Conservation (phyloP, 2,329 filamentous ascomycete species). For the Aspergillus ustus region DNA sequence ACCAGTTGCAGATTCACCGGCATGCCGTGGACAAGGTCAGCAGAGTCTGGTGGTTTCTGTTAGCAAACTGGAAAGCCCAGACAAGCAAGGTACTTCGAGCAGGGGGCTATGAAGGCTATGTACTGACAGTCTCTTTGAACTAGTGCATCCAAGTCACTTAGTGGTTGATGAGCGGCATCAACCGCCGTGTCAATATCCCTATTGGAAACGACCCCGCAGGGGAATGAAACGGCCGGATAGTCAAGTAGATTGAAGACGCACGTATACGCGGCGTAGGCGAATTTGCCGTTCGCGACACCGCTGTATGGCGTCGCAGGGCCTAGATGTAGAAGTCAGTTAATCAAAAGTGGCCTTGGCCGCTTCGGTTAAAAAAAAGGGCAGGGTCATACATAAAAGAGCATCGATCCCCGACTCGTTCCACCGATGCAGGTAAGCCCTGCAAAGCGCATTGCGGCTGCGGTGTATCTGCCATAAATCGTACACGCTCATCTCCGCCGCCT, state of each 20-base stretch:
- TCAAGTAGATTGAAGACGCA: constrained; percentile 28
- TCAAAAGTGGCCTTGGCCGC: too few species aligned
- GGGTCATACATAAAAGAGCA: constrained; percentile 25
- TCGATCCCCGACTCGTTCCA: constrained; percentile 23
- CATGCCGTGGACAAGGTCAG: constrained; percentile 23
- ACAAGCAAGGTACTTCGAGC: not conserved
- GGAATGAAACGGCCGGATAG: constrained; percentile 27
- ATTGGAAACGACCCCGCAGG: constrained; percentile 24
- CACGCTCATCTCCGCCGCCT: constrained; percentile 50
- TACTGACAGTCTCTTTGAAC: constrained; percentile 21
- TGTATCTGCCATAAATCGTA: constrained; percentile 57
- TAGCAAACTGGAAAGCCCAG: too few species aligned
- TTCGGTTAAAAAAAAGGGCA: not conserved
- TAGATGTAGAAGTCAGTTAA: not conserved
- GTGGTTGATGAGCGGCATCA: constrained; percentile 1
- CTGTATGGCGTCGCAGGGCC: constrained; percentile 27
- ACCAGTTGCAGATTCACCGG: constrained; percentile 39
- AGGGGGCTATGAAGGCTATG: too few species aligned
- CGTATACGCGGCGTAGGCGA: constrained; percentile 25
- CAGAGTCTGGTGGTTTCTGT: constrained; percentile 4
- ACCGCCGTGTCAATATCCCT: constrained; percentile 15
- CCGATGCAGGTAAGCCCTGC: constrained; percentile 32
- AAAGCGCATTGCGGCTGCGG: constrained; percentile 49
- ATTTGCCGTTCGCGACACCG: constrained; percentile 25
- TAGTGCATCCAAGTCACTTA: constrained; percentile 19